Base-by-base conservation (phyloP, 2,329 filamentous ascomycete genomes). In the Pseudocercospora cruenta region DNA sequence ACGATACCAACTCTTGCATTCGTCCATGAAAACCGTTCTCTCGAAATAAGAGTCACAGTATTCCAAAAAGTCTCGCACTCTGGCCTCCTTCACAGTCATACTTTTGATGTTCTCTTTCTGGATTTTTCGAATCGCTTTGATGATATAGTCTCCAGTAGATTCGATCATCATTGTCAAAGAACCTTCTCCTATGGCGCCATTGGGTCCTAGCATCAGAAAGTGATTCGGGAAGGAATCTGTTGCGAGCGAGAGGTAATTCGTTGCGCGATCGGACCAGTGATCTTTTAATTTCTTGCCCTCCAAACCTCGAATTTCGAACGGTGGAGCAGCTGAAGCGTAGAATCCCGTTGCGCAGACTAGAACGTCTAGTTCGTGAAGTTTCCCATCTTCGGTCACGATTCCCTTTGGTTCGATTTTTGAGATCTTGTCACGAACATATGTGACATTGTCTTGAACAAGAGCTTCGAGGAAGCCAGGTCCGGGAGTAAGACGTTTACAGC, bases 401-500 rank as follows among this genome's bases (percentile, higher is more conserved):
- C 80, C 80, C 2, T 71, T 71, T 7, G 74, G 69, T 5, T 76
- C 76, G 64, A 83, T 79, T 14, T 73, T 70, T 16, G 71, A 65
- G 67, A 85, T 82, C 1, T 71, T 74, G 31, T 79, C 78, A 24
- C 77, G 77, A 31, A 83, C 77, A 6, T 79, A 78, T 6, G 79
- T 79, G 1, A 85, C 83, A 54, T 86, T 85, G 16, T 79, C 76
- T 65, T 80, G 68, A 0, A 76, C 74, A 43, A 84, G 73, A 80
- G 83, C 80, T 71, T 85, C 82, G 16, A 86, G 79, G 69, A 83
- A 86, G 0, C 83, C 83, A 26, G 82, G 81, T 0, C 84, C 84
- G 0, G 84, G 84, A 0, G 83, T 84, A 10, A 84, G 69, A 3
- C 84, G 77, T 12, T 83, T 76, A 64, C 83, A 86, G 1, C 83